Evolutionary conservation across 768 basidiomycete species (phyloP).

Genomic region (Lactarius evosmus): DNA sequence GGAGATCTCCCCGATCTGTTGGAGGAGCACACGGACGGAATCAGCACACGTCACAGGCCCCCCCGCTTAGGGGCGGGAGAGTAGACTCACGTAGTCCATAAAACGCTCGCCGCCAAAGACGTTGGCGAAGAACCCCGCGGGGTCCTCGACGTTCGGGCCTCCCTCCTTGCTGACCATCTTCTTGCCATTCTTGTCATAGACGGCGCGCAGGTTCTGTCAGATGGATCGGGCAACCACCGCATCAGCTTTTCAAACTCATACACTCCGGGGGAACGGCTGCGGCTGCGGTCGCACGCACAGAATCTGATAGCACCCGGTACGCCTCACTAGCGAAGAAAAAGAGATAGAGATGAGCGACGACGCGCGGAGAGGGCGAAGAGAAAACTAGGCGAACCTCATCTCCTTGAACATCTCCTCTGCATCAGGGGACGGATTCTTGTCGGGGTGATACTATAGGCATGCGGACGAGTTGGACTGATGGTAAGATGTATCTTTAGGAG

Average conservation of each 20-base stretch:
- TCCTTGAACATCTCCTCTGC: constrained; percentile 98
- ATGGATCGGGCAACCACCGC: constrained; percentile 21
- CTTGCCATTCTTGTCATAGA: constrained; percentile 96
- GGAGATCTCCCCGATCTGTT: constrained; percentile 92
- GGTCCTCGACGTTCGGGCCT: constrained; percentile 80
- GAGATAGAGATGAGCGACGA: constrained; percentile 18
- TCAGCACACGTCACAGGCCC: too few relatives aligned
- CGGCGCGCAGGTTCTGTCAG: constrained; percentile 69
- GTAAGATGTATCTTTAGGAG: background rate
- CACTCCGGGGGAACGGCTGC: background rate
- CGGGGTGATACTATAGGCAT: constrained; percentile 80
- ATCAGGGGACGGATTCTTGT: constrained; percentile 90
- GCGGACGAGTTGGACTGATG: constrained; percentile 7
- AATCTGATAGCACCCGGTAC: constrained; percentile 86
- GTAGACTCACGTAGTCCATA: constrained; percentile 68
- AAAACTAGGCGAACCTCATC: constrained; percentile 61
- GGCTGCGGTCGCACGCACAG: constrained; percentile 42
- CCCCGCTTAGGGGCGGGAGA: too few relatives aligned
- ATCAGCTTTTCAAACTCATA: constrained; percentile 5
- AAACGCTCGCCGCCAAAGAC: constrained; percentile 96
- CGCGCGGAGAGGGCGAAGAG: background rate
- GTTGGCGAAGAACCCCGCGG: constrained; percentile 90
- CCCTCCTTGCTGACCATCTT: constrained; percentile 83
- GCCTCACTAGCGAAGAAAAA: constrained; percentile 64
- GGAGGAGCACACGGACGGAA: constrained; percentile 11